Conservation (phyloP, 805 yeast species). For the Schwanniomyces sp. region DNA sequence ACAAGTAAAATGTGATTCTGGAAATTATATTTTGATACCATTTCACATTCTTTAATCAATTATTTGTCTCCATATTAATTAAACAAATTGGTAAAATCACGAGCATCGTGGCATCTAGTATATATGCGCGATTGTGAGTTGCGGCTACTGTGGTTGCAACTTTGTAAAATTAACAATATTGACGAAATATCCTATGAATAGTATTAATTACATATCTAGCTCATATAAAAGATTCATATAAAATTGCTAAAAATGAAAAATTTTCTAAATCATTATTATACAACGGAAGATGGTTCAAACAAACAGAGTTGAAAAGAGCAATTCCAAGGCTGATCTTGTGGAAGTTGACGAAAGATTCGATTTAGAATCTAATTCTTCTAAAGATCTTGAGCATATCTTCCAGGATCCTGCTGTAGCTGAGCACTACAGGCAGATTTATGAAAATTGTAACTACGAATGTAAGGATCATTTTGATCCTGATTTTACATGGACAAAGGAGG, state of each 20-base stretch:
- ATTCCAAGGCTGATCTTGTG: background rate
- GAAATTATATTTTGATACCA: no score
- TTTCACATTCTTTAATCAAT: no score
- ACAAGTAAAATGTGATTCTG: no score
- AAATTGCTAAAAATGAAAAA: no score
- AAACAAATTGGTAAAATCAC: no score
- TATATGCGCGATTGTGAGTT: background rate
- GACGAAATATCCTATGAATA: background rate
- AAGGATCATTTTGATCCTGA: constrained; percentile 56
- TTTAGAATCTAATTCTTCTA: constrained; percentile 5
- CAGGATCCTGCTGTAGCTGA: constrained; percentile 48
- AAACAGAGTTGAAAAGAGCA: background rate
- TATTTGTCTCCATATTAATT: no score
- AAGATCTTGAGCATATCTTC: constrained; percentile 22
- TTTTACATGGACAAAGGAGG: constrained; percentile 53
- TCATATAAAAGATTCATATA: no score
- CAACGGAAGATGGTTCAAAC: no score
- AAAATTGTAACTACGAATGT: constrained; percentile 53
- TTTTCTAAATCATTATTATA: no score
- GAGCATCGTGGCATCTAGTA: background rate
- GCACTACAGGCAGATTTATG: constrained; percentile 46
- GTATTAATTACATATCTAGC: background rate
- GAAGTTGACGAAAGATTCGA: constrained; percentile 1
- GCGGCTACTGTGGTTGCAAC: background rate
- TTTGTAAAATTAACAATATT: background rate